Evolutionary conservation across 2,329 filamentous ascomycete species (phyloP).

Genomic region (Mariannaea elegans): DNA sequence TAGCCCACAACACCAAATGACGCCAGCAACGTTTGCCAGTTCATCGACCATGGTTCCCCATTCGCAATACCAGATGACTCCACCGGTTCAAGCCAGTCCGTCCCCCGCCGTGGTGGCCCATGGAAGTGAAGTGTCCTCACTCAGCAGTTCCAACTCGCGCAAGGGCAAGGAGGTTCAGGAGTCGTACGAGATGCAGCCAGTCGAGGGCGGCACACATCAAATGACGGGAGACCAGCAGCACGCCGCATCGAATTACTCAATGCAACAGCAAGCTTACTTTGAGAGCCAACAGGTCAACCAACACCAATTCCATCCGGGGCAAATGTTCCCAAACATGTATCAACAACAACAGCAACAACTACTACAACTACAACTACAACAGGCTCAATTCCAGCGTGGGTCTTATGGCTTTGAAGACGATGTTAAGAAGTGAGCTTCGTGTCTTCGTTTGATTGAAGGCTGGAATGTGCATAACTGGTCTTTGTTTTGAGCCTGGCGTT

Average conservation of each 20-base stretch:
- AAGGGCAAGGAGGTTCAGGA: conserved; percentile 43
- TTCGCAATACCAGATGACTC: background rate
- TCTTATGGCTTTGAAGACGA: background rate
- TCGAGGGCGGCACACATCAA: conserved; percentile 47
- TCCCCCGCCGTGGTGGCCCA: conserved; percentile 17
- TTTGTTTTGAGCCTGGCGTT: background rate
- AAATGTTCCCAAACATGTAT: conserved; percentile 1
- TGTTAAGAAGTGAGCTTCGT: background rate
- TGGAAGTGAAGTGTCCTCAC: conserved; percentile 25
- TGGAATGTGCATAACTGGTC: background rate
- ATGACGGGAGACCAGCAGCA: conserved; percentile 23
- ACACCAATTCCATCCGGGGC: background rate
- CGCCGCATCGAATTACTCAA: conserved; percentile 9
- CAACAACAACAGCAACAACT: too few relatives aligned
- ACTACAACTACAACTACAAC: background rate
- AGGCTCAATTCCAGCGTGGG: background rate
- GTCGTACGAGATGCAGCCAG: conserved; percentile 60
- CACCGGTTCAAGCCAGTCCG: background rate
- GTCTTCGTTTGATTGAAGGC: background rate
- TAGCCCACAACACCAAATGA: conserved; percentile 11
- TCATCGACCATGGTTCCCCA: background rate
- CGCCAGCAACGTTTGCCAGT: background rate
- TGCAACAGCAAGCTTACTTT: background rate
- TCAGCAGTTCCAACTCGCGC: conserved; percentile 14
- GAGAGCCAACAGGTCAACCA: background rate